A percentile compares a stretch with the other conserved stretches of the same genome.
Conservation (phyloP, 106 monocot genomes). For the Triglochin maritima region DNA sequence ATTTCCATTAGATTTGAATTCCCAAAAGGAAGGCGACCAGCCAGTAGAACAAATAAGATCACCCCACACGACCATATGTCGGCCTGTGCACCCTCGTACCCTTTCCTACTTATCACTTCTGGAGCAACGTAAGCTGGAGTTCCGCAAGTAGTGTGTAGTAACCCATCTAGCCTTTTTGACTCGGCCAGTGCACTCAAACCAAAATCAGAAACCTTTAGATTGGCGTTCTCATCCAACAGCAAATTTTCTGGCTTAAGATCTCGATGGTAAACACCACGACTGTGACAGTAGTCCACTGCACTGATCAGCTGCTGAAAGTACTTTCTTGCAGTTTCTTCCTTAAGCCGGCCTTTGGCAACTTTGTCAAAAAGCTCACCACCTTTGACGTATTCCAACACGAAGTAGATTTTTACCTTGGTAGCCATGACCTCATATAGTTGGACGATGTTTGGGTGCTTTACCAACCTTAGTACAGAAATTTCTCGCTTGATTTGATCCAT, state of each 20-base stretch:
- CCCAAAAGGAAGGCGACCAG: conserved; percentile 50
- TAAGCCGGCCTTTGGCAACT: conserved; percentile 34
- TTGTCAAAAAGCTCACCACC: conserved; percentile 52
- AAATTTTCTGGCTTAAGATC: conserved; percentile 53
- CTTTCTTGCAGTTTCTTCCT: conserved; percentile 33
- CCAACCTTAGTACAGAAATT: conserved; percentile 39
- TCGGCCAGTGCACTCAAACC: conserved; percentile 38
- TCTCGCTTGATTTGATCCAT: conserved; percentile 55
- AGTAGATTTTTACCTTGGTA: conserved; percentile 42
- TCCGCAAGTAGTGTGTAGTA: conserved; percentile 49
- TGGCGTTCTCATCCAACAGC: conserved; percentile 35
- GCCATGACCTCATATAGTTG: conserved; percentile 58
- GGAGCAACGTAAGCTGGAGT: conserved; percentile 66
- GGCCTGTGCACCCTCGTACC: conserved; percentile 46
- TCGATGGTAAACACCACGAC: conserved; percentile 45
- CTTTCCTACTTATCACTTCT: conserved; percentile 37
- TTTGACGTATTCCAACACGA: conserved; percentile 47
- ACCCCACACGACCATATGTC: conserved; percentile 70
- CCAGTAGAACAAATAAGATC: conserved; percentile 43
- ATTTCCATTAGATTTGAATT: conserved; percentile 47
- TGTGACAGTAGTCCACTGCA: conserved; percentile 45
- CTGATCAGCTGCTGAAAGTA: conserved; percentile 43
- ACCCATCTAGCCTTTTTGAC: conserved; percentile 30
- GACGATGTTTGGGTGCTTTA: conserved; percentile 44
- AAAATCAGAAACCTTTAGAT: conserved; percentile 50